Evolutionary conservation across 108 stramenopile species (phyloP).

Genomic region (Stephanodiscus triporus): DNA sequence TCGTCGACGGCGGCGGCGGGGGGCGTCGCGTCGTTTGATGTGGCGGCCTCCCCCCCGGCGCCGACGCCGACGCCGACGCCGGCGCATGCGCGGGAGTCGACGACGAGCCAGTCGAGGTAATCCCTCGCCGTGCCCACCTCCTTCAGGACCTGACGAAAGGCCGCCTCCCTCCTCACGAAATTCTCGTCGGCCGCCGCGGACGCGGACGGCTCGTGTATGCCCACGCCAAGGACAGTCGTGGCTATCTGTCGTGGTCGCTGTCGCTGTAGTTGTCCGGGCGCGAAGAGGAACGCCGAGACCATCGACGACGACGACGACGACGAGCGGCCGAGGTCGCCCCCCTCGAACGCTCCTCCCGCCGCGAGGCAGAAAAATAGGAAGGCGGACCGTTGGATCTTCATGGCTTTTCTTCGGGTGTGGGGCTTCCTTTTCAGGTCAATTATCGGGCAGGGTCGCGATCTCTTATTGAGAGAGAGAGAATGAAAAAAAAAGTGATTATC

Average conservation of each 20-base stretch:
- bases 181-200: not conserved
- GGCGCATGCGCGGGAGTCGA: too few relatives aligned
- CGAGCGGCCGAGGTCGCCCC: not conserved
- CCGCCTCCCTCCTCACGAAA: not conserved
- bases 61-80: not conserved
- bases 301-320: not conserved
- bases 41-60: not conserved
- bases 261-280: too few relatives aligned
- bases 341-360: not conserved
- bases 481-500: too few relatives aligned
- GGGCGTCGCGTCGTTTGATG: not conserved
- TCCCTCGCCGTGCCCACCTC: slow-evolving; percentile 2
- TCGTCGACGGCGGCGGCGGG: not conserved
- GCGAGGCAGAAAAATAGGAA: slow-evolving; percentile 4
- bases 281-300: not conserved
- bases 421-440: too few relatives aligned
- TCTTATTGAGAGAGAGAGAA: too few relatives aligned
- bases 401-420: too few relatives aligned
- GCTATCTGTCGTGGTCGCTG: not conserved
- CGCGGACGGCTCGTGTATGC: not conserved
- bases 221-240: not conserved
- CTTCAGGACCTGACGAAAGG: not conserved
- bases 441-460: too few relatives aligned
- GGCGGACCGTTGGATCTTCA: slow-evolving; percentile 1
- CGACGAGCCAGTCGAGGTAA: slow-evolving; percentile 3